Conservation (phyloP, 345 rosid species). For the Citrus cavaleriei region DNA sequence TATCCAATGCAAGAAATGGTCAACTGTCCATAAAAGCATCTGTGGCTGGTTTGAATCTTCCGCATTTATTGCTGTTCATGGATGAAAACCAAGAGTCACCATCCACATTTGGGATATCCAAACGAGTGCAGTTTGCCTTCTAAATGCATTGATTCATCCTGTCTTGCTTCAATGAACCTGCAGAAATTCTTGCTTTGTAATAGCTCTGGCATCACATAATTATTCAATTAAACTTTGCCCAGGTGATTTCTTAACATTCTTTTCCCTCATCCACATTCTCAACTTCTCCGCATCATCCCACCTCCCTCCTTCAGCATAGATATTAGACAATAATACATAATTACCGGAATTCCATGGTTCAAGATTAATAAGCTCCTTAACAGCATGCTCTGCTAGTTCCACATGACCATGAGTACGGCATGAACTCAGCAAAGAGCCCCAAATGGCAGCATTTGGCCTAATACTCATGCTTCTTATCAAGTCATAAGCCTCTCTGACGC, state of each 20-base stretch:
- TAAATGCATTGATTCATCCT: not conserved
- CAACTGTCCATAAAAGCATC: not conserved
- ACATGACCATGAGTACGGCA: slow-evolving; percentile 59
- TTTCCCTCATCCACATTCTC: slow-evolving; percentile 49
- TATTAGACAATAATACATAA: slow-evolving; percentile 61
- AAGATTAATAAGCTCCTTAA: slow-evolving; percentile 46
- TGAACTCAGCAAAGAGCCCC: slow-evolving; percentile 72
- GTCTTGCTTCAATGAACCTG: not conserved
- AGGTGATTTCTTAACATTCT: slow-evolving; percentile 36
- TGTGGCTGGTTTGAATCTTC: not conserved
- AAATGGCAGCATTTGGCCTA: slow-evolving; percentile 49
- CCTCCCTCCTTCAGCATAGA: slow-evolving; percentile 63
- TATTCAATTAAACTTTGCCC: slow-evolving; percentile 39
- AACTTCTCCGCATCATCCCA: slow-evolving; percentile 67
- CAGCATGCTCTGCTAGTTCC: slow-evolving; percentile 54
- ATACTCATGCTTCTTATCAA: slow-evolving; percentile 46
- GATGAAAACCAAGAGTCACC: not conserved
- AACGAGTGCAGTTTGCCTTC: not conserved
- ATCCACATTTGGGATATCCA: not conserved
- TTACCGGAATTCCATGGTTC: slow-evolving; percentile 73
- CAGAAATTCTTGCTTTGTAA: not conserved
- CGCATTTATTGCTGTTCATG: not conserved
- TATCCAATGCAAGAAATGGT: not conserved
- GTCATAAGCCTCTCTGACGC: slow-evolving; percentile 53
- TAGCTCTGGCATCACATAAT: not conserved